These are phyloP conservation scores for Metarhizium sp. DNA, from an alignment of 2,329 filamentous ascomycete genomes.

Conservation along the genomic window DNA sequence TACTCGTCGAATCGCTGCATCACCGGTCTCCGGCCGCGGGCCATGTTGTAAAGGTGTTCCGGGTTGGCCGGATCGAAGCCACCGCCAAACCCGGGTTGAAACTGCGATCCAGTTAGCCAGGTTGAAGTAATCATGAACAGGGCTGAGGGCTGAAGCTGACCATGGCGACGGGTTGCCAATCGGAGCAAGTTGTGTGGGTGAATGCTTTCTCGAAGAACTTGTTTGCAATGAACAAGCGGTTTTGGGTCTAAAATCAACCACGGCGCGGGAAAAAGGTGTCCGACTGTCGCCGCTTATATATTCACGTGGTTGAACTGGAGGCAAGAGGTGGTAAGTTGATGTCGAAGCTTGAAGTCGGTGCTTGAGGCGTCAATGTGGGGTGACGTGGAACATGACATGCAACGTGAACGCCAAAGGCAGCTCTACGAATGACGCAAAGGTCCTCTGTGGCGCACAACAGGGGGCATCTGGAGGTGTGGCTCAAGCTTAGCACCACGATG, in stretches of 20 bases:
- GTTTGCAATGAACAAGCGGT: neutral
- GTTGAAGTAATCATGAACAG: neutral
- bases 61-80: slow-evolving; percentile 38
- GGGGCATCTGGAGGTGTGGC: neutral
- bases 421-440: slow-evolving; percentile 7
- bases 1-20: slow-evolving; percentile 91
- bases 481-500: neutral
- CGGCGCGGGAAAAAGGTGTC: too few relatives aligned
- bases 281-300: too few relatives aligned
- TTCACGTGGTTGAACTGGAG: too few relatives aligned
- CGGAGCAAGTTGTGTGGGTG: neutral
- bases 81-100: slow-evolving; percentile 25
- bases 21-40: slow-evolving; percentile 38
- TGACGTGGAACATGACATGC: neutral
- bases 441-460: neutral
- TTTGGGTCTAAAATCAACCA: too few relatives aligned
- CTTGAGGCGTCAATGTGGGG: neutral
- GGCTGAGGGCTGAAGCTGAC: neutral
- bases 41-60: slow-evolving; percentile 40
- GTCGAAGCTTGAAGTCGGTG: neutral
- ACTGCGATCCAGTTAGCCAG: neutral
- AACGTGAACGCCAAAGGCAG: neutral
- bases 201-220: neutral
- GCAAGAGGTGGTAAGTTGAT: neutral
- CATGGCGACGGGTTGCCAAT: neutral